Evolutionary conservation across 2,329 filamentous ascomycete species (phyloP).

Genomic region (Nigrograna mackinnonii): DNA sequence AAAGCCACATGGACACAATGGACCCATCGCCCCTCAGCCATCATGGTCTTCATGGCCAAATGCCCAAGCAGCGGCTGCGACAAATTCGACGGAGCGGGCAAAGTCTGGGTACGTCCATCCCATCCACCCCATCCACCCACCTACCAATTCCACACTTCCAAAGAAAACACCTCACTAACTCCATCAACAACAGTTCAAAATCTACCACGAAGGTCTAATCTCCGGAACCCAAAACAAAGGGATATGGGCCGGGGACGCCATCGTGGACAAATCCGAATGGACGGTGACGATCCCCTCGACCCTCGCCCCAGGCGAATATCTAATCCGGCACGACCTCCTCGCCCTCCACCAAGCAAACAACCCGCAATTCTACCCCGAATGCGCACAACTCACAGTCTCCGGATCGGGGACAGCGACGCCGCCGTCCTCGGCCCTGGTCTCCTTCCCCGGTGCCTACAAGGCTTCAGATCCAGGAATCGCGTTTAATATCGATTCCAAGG

Average conservation of each 20-base stretch:
- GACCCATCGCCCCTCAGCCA: conserved; percentile 60
- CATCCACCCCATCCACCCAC: not conserved
- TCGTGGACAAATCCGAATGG: conserved; percentile 52
- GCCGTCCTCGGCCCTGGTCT: conserved; percentile 42
- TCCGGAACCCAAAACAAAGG: conserved; percentile 49
- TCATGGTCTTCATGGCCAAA: conserved; percentile 58
- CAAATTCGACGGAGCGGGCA: conserved; percentile 54
- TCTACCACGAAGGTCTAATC: conserved; percentile 57
- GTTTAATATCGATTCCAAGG: conserved; percentile 32
- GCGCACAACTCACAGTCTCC: conserved; percentile 57
- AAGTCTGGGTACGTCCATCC: conserved; percentile 46
- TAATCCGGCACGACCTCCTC: conserved; percentile 59
- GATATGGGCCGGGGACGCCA: conserved; percentile 53
- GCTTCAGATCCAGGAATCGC: conserved; percentile 52
- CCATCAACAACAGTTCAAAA: conserved; percentile 57
- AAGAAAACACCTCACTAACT: not conserved
- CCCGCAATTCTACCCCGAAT: conserved; percentile 60
- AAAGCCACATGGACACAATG: conserved; percentile 59
- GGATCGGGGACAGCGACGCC: conserved; percentile 52
- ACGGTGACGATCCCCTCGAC: conserved; percentile 54
- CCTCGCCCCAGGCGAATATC: conserved; percentile 54
- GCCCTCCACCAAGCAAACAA: conserved; percentile 58
- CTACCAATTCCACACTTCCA: not conserved
- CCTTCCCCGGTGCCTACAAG: conserved; percentile 45
- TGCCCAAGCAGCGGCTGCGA: conserved; percentile 52